Percentiles rank a stretch among this genome's conserved stretches.
phyloP scores from a whole-genome alignment of 805 yeast genomes.

The Kodamaea nitidulidarum region DNA sequence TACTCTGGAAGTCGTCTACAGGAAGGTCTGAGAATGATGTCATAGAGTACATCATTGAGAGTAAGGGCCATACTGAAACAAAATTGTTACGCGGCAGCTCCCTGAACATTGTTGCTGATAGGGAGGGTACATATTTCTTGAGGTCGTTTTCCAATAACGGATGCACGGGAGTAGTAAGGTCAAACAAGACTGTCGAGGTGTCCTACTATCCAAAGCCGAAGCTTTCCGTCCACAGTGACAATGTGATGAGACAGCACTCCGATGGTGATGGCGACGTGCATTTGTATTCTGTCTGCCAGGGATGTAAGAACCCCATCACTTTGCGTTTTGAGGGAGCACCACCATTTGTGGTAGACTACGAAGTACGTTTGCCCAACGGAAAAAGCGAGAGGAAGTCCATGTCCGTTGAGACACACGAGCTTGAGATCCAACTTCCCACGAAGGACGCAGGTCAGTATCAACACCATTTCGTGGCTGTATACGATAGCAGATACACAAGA shows the following conservation, averaged over 20 bases:
- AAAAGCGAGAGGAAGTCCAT: conserved; percentile 31
- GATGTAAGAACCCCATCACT: conserved; percentile 21
- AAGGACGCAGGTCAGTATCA: conserved; percentile 54
- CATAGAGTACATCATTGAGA: conserved; percentile 28
- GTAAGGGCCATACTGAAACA: not conserved
- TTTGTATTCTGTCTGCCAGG: conserved; percentile 31
- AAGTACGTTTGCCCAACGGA: conserved; percentile 58
- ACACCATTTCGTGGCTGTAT: conserved; percentile 57
- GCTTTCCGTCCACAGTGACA: conserved; percentile 16
- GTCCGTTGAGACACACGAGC: conserved; percentile 24
- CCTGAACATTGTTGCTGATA: conserved; percentile 25
- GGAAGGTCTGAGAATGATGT: conserved; percentile 27
- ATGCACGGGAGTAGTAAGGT: conserved; percentile 40
- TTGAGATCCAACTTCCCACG: conserved; percentile 38
- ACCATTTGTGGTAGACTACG: conserved; percentile 69
- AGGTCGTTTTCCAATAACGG: conserved; percentile 37
- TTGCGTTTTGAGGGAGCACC: conserved; percentile 52
- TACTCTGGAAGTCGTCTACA: conserved; percentile 31
- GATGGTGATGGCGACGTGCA: conserved; percentile 19
- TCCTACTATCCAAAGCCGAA: conserved; percentile 25
- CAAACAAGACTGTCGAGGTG: conserved; percentile 18
- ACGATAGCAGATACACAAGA: conserved; percentile 58
- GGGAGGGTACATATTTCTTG: conserved; percentile 43
- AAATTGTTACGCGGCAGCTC: conserved; percentile 11
- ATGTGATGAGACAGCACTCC: conserved; percentile 20